Percentiles rank a stretch among this genome's conserved stretches.
These are phyloP conservation scores for Neoboletus subvelutipes DNA, from an alignment of 768 basidiomycete genomes.

Conservation along the genomic window DNA sequence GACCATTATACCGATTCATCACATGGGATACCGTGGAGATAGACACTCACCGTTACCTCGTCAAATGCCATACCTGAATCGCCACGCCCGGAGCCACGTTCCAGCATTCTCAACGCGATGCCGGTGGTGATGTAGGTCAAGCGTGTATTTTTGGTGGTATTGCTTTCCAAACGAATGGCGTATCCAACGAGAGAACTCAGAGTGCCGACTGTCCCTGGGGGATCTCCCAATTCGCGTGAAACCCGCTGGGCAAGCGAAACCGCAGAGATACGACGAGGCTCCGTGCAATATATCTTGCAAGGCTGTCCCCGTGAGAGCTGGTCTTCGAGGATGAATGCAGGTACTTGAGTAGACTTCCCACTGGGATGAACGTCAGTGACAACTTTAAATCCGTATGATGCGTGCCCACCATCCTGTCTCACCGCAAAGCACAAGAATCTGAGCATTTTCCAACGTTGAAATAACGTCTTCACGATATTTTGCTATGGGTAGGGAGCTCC, in stretches of 20 bases:
- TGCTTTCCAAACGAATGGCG: slow-evolving; percentile 89
- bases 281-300: slow-evolving; percentile 93
- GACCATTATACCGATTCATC: neutral
- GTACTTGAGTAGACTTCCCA: slow-evolving; percentile 97
- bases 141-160: slow-evolving; percentile 74
- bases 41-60: slow-evolving; percentile 78
- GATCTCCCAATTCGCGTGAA: slow-evolving; percentile 88
- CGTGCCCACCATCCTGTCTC: slow-evolving; percentile 70
- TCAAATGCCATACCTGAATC: slow-evolving; percentile 83
- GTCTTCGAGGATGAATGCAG: slow-evolving; percentile 90
- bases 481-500: slow-evolving; percentile 84
- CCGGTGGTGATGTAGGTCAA: slow-evolving; percentile 90
- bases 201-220: slow-evolving; percentile 74
- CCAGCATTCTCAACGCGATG: slow-evolving; percentile 96
- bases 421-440: slow-evolving; percentile 85
- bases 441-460: slow-evolving; percentile 64
- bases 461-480: slow-evolving; percentile 74
- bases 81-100: slow-evolving; percentile 68
- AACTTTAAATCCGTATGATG: slow-evolving; percentile 34
- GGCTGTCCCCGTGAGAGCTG: slow-evolving; percentile 73
- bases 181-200: slow-evolving; percentile 84
- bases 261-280: slow-evolving; percentile 93
- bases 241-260: slow-evolving; percentile 94
- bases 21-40: slow-evolving; percentile 1
- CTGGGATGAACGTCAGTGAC: slow-evolving; percentile 38